These are phyloP conservation scores for Saccharomycopsis babjevae DNA, from an alignment of 805 yeast genomes.

Conservation along the genomic window DNA sequence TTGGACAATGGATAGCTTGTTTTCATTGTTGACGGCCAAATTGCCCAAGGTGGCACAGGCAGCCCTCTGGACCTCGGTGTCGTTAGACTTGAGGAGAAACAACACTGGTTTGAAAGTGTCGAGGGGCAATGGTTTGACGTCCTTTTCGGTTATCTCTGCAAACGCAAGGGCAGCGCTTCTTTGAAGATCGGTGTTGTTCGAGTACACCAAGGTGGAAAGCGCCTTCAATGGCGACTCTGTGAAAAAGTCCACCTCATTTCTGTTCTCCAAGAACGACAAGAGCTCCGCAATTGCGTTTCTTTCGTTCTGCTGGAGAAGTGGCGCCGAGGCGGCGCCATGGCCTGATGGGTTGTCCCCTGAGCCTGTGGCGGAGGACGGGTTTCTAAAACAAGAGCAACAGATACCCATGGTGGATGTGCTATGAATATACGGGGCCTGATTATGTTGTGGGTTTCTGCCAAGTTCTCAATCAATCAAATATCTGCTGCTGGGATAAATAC, in stretches of 20 bases:
- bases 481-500: too few species aligned
- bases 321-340: conserved; percentile 23
- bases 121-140: conserved; percentile 79
- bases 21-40: conserved; percentile 91
- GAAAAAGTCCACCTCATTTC: conserved; percentile 84
- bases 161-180: conserved; percentile 96
- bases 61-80: conserved; percentile 93
- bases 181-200: conserved; percentile 90
- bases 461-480: too few species aligned
- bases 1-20: conserved; percentile 86
- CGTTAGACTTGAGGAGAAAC: conserved; percentile 74
- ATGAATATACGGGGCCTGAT: neutral
- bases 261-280: conserved; percentile 79
- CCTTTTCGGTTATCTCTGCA: conserved; percentile 97
- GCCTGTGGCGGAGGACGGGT: neutral
- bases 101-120: conserved; percentile 92
- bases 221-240: conserved; percentile 79
- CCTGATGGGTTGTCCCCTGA: neutral
- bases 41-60: conserved; percentile 99
- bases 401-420: neutral
- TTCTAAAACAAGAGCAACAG: neutral
- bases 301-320: conserved; percentile 87
- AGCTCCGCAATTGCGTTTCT: conserved; percentile 91
- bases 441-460: too few species aligned
- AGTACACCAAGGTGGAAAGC: conserved; percentile 82